Evolutionary conservation across 2,329 filamentous ascomycete species (phyloP), one percentile per base, ranked within the genome.

Genomic region (Venturia carpophila): DNA sequence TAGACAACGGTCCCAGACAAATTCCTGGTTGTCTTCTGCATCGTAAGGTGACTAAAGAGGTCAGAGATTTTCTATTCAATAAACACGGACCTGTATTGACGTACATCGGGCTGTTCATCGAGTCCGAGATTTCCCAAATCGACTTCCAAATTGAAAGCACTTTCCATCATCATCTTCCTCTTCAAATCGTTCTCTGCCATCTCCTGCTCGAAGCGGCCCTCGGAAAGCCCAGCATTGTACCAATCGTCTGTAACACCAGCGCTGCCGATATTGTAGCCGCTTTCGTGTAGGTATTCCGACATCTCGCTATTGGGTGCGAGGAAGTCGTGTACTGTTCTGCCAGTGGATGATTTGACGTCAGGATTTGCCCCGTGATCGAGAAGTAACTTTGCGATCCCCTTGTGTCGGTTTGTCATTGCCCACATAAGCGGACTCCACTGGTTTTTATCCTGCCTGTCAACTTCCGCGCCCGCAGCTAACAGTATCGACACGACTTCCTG

Each of bases 371-470:
- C 92, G 71, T 94, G 90, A 74, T 99, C 93, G 42, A 99, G 83
- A 19, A 99, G 80, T 13, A 92, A 82, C 76, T 97, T 97, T 43
- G 93, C 92, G 69, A 99, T 99, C 60, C 87, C 87, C 77, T 97
- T 97, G 77, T 99, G 94, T 66, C 92, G 82, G 76, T 99, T 99
- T 65, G 94, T 99, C 91, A 97, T 97, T 62, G 94, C 93, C 94
- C 94, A 99, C 92, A 99, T 99, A 67, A 99, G 82, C 17, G 94
- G 90, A 71, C 91, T 97, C 94, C 94, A 99, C 73, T 95, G 89
- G 73, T 97, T 97, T 68, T 88, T 90, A 74, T 99, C 94, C 76
- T 97, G 93, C 71, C 88, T 88, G 77, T 99, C 92, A 63, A 97
- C 92, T 71, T 91, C 85, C 47, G 89, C 93, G 30, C 93, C 92